Evolutionary conservation across 495 filamentous ascomycete genomes (phyloP).

Genomic region (Lasiosphaeria hispida): DNA sequence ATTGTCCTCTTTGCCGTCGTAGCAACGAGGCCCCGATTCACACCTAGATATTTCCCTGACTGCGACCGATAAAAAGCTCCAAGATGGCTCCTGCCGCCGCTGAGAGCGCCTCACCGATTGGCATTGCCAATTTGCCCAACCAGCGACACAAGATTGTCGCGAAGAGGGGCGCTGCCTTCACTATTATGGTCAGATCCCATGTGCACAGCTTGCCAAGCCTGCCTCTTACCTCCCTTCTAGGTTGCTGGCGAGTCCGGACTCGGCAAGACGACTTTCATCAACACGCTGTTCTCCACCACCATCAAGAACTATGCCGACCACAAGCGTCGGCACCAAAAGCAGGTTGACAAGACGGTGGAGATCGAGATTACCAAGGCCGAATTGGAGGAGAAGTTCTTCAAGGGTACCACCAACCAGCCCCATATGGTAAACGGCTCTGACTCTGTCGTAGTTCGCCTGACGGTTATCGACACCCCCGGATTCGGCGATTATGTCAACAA

Average conservation of each 20-base stretch:
- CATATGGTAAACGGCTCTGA: slow-evolving; percentile 16
- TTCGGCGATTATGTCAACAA: slow-evolving; percentile 99
- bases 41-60: slow-evolving; percentile 9
- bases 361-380: slow-evolving; percentile 99
- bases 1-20: slow-evolving; percentile 20
- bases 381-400: slow-evolving; percentile 99
- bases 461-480: slow-evolving; percentile 97
- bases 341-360: slow-evolving; percentile 98
- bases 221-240: slow-evolving; percentile 40
- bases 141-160: slow-evolving; percentile 99
- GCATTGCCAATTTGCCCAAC: slow-evolving; percentile 99
- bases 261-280: slow-evolving; percentile 99
- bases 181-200: slow-evolving; percentile 80
- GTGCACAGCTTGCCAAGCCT: not conserved
- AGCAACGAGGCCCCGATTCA: slow-evolving; percentile 16
- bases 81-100: slow-evolving; percentile 73
- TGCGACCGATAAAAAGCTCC: slow-evolving; percentile 21
- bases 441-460: slow-evolving; percentile 74
- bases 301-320: slow-evolving; percentile 99
- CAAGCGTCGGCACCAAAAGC: slow-evolving; percentile 96
- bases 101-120: slow-evolving; percentile 91
- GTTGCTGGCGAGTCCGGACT: slow-evolving; percentile 98
- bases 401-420: slow-evolving; percentile 59
- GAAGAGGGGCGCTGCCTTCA: slow-evolving; percentile 97
- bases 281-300: slow-evolving; percentile 98